Evolutionary conservation across 768 basidiomycete genomes (phyloP), one percentile per base, ranked within the genome.

Genomic region (Pisolithus tinctorius): DNA sequence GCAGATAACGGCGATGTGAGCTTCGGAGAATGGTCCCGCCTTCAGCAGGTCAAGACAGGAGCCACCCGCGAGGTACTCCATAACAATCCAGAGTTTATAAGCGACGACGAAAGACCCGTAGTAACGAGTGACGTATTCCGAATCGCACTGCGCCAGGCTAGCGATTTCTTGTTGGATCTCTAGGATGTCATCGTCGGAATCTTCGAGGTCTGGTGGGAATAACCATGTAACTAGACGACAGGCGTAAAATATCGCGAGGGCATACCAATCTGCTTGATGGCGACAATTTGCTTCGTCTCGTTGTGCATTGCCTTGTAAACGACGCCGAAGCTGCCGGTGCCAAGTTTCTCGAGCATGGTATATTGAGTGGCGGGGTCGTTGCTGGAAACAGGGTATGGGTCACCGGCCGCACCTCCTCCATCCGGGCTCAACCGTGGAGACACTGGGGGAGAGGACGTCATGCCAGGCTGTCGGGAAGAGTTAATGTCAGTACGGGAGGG

Each of bases 161-260:
- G 93, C 89, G 58, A 99, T 99, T 69, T 99, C 96, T 67, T 93
- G 91, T 64, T 99, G 96, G 45, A 99, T 99, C 70, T 99, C 96
- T 16, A 89, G 84, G 58, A 99, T 98, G 68, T 98, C 96, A 64
- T 99, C 96, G 69, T 97, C 94, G 25, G 93, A 92, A 69, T 96
- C 91, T 69, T 99, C 96, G 53, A 99, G 76, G 73, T 98, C 95
- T 95, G 62, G 38, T 27, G 20, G 45, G 45, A 45, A 58, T 38
- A 50, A 40, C 34, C 20, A 31, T 45, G 43, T 48, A 10, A 49
- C 46, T 9, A 41, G 40, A 46, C 34, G 48, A 6, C 31, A 27
- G 44, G 49, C 61, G 53, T 50, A 50, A 51, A 45, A 37, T 53
- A 34, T 45, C 46, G 23, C 50, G n/a, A 30, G 47, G 43, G 69